Base-by-base conservation (phyloP, 176 grass and related monocot species). In the Dendrocalamus sinicus region DNA sequence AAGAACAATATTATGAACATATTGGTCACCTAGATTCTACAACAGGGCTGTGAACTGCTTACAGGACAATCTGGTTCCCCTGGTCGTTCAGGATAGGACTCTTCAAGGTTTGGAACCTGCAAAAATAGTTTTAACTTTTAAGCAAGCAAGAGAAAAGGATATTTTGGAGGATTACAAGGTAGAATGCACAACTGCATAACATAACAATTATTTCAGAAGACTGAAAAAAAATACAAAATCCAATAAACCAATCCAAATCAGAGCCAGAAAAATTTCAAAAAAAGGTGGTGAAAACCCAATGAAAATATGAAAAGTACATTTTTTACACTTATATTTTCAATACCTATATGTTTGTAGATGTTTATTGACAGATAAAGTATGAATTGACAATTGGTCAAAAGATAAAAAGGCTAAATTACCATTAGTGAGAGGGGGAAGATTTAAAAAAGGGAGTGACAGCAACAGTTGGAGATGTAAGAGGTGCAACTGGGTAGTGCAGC, bases 1-100 rank as follows among this genome's bases (percentile, higher is more conserved):
- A 87, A 60, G 13, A 88, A 86, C 73, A 67, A 54, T 39, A 79
- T 52, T 60, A 45, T 86, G 28, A 90, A 81, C 50, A 89, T 46
- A 86, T 74, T 69, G 15, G 52, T 57, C 24, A 52, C 74, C 70
- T 13, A 81, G 70, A 73, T 51, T 82, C 72, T 37, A 74, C 55
- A 79, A 75, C 47, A 46, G 41, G 73, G 70, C 15, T 90, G 84
- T 83, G 37, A 88, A 81, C 11, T 84, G 47, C 94, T 92, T 92
- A 99, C 96, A 83, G 92, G 82, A 86, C 96, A 96, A 84, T 99
- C 87, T 83, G 87, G 86, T 85, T 94, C 67, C 60, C 93, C 91
- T 44, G 84, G 82, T 81, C 85, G 88, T 80, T 96, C 94, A 40
- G 94, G 94, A 82, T 96, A 88, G 83, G 78, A 86, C 76, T 99